Base-by-base conservation (phyloP, 805 yeast genomes). In the Candida odintsovae region DNA sequence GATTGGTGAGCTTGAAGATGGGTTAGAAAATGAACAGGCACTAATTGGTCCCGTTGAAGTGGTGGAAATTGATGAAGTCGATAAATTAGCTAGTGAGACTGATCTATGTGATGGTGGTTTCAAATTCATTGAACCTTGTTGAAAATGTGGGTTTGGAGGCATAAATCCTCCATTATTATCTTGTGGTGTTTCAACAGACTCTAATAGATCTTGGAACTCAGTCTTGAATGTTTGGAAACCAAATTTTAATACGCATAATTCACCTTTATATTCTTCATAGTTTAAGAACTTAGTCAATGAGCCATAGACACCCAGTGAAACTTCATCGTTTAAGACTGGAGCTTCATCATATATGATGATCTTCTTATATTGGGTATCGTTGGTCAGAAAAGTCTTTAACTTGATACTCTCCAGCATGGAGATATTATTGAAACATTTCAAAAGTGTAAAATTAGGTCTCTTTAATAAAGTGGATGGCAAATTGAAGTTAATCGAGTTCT, bases 381-480 rank as follows among this genome's bases (percentile, higher is more conserved):
- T 36, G 11, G n/a, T 40, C 36, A 75, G 50, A 50, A 69, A 75
- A 22, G 57, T 54, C 20, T 67, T 58, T 43, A 81, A 66, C 12
- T 73, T 56, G 2, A 54, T 44, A 50, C 72, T 75, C 47, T 83
- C 90, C 46, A 68, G 67, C 6, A 65, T 54, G 0, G 87, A 78
- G 42, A 85, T 64, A 26, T 86, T 81, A 43, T 76, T 78, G 21
- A 85, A 66, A 54, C 88, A 80, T 57, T 80, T 73, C 41, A 67
- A 68, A 46, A 90, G 68, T 3, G 81, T 80, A 57, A 86, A 90
- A 44, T 82, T 83, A 28, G 80, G 70, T 52, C 98, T 75, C 61
- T 82, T 86, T 51, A 90, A 68, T 38, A 90, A 70, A 0, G 97
- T 90, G n/a, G 96, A 84, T 2, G 98, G 97, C 13, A 90, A 67